These are phyloP conservation scores for Cyberlindnera galapagoensis DNA, from an alignment of 805 yeast genomes.

Conservation along the genomic window DNA sequence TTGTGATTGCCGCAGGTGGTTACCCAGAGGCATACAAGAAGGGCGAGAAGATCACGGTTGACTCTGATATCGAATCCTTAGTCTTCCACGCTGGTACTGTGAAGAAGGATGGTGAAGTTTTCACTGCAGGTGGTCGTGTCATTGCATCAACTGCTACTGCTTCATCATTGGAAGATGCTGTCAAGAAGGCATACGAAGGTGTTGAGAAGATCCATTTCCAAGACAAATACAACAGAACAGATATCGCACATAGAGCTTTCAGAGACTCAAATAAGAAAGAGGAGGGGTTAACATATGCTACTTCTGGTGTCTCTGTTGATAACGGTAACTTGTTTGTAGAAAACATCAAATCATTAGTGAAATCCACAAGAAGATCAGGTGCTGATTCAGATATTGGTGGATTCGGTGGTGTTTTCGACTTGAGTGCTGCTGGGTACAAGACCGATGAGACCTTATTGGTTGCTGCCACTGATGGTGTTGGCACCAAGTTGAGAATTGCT, in stretches of 20 bases:
- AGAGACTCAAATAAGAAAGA: constrained; percentile 35
- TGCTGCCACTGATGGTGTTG: constrained; percentile 99
- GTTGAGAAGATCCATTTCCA: constrained; percentile 68
- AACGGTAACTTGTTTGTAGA: constrained; percentile 89
- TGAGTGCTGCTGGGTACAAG: constrained; percentile 77
- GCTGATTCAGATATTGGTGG: constrained; percentile 99
- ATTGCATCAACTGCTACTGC: constrained; percentile 91
- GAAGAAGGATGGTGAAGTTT: constrained; percentile 47
- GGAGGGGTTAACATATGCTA: constrained; percentile 74
- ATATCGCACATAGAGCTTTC: constrained; percentile 96
- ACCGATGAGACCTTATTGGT: constrained; percentile 70
- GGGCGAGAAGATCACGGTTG: constrained; percentile 77
- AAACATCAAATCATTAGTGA: constrained; percentile 83
- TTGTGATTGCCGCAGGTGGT: constrained; percentile 95
- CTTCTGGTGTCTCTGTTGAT: constrained; percentile 97
- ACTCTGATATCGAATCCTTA: constrained; percentile 43
- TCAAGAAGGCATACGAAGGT: constrained; percentile 79
- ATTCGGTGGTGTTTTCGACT: constrained; percentile 94
- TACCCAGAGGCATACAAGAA: constrained; percentile 85
- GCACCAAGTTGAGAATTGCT: constrained; percentile 93
- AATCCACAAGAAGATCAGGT: constrained; percentile 90
- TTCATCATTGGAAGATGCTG: constrained; percentile 67
- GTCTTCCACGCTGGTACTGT: constrained; percentile 96
- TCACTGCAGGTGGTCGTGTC: constrained; percentile 95
- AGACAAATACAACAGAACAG: constrained; percentile 79